Evolutionary conservation across 768 basidiomycete genomes (phyloP).

Genomic region (Kwoniella bestiolae): DNA sequence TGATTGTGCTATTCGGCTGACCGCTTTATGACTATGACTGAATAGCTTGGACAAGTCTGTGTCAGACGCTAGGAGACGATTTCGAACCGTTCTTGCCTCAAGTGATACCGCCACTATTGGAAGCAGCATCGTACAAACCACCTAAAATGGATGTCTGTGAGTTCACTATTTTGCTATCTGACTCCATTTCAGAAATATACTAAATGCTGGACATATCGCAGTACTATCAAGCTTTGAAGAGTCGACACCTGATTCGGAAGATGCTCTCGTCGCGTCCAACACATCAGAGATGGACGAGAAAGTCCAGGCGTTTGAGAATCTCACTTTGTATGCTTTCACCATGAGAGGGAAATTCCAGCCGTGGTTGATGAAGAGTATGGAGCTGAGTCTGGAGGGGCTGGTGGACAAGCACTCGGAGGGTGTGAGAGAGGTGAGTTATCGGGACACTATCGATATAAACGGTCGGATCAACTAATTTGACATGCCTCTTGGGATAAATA

Average conservation of each 20-base stretch:
- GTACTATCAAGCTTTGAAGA: slow-evolving; percentile 39
- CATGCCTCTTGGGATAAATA: not conserved
- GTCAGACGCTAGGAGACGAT: slow-evolving; percentile 79
- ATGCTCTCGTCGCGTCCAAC: slow-evolving; percentile 68
- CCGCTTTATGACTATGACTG: not conserved
- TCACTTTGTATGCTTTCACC: slow-evolving; percentile 35
- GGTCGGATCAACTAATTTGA: too few relatives aligned
- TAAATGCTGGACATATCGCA: slow-evolving; percentile 72
- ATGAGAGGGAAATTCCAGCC: slow-evolving; percentile 34
- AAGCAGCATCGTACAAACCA: slow-evolving; percentile 72
- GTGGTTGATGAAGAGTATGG: slow-evolving; percentile 29
- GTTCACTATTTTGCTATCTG: slow-evolving; percentile 1
- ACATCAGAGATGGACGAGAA: slow-evolving; percentile 43
- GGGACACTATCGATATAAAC: too few relatives aligned
- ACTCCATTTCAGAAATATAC: too few relatives aligned
- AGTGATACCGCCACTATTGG: slow-evolving; percentile 78
- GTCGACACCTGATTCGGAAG: slow-evolving; percentile 62
- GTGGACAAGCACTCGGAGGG: slow-evolving; percentile 23
- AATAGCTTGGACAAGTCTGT: slow-evolving; percentile 85
- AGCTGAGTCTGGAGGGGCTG: slow-evolving; percentile 33
- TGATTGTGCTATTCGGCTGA: too few relatives aligned
- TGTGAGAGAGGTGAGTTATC: slow-evolving; percentile 38
- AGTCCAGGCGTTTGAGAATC: slow-evolving; percentile 37
- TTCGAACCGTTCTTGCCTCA: slow-evolving; percentile 84
- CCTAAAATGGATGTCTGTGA: slow-evolving; percentile 13